phyloP scores from a whole-genome alignment of 345 rosid genomes.

The Aquilaria malaccensis region DNA sequence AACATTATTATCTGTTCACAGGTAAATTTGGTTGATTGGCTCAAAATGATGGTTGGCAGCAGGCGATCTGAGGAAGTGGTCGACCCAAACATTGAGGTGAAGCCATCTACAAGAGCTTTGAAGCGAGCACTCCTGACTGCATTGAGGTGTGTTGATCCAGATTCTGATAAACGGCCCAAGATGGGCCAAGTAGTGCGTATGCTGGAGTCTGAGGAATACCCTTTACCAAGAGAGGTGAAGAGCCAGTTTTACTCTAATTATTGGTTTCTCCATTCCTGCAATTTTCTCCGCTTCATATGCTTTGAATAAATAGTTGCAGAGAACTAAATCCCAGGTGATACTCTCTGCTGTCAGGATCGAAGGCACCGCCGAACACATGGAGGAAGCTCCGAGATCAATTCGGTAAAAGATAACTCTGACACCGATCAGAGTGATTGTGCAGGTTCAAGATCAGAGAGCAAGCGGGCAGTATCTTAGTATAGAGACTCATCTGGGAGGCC shows the following conservation, averaged over 20 bases:
- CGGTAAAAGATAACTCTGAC: conserved; percentile 67
- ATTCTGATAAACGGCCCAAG: conserved; percentile 86
- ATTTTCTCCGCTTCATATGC: background rate
- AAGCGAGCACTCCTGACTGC: conserved; percentile 94
- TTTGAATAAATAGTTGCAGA: background rate
- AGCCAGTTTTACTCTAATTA: background rate
- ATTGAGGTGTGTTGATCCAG: conserved; percentile 92
- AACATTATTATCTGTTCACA: conserved; percentile 19
- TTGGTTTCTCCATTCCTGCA: too few relatives aligned
- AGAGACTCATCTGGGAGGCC: background rate
- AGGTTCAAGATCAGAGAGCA: conserved; percentile 62
- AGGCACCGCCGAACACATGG: conserved; percentile 65
- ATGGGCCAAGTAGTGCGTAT: conserved; percentile 99
- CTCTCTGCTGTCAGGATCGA: conserved; percentile 47
- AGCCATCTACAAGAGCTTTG: conserved; percentile 83
- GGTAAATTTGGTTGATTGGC: conserved; percentile 98
- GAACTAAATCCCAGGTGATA: background rate
- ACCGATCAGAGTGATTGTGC: conserved; percentile 55
- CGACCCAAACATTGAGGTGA: conserved; percentile 78
- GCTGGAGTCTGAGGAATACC: conserved; percentile 97
- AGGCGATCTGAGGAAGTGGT: conserved; percentile 90
- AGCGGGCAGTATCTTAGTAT: conserved; percentile 16
- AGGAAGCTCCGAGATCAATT: conserved; percentile 62
- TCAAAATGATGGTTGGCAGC: conserved; percentile 97
- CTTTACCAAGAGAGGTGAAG: conserved; percentile 90